Base-by-base conservation (phyloP, 306 rosid species). In the Acacia crassicarpa region DNA sequence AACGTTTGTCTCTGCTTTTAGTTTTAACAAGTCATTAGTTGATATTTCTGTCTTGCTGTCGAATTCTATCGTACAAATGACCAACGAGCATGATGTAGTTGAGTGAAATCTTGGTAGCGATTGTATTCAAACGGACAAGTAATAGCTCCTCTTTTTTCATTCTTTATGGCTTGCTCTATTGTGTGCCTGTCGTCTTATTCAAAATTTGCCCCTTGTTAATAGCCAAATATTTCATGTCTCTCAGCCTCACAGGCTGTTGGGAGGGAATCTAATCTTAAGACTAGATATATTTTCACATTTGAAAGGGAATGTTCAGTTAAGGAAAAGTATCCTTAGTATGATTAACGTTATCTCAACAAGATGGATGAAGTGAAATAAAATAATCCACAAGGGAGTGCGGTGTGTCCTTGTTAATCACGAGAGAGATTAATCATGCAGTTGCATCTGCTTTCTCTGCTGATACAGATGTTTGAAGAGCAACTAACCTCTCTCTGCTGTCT, bases 51-150 rank as follows among this genome's bases (percentile, higher is more conserved):
- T 73, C 78, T 72, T 67, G 41, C 58, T 83, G 48, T 66, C 71
- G 81, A 45, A 78, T 49, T 82, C 43, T 49, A 67, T 73, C 80
- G 79, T 82, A 82, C 48, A 77, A 71, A 33, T 72, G 69, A 63
- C 48, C 82, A 53, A 14, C 77, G 45, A 49, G 54, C 73, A 56
- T 69, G 67, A 35, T 83, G 82, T 67, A 62, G 72, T 80, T 72
- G 80, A 76, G 74, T 75, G 84, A 40, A 23, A 81, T 62, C 49
- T 54, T 71, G 17, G 48, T 19, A 45, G 72, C 49, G 46, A 17
- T 16, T 20, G 49, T 15, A 54, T 75, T 79, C 78, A 58, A 75
- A 75, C 44, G 54, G 46, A 40, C 46, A 75, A 38, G 10, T 20
- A n/a, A 56, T 75, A n/a, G 59, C 41, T 67, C 59, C 43, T 43